Evolutionary conservation across 805 yeast genomes (phyloP), one percentile per base, ranked within the genome.

Genomic region (Candida yuanshanica): DNA sequence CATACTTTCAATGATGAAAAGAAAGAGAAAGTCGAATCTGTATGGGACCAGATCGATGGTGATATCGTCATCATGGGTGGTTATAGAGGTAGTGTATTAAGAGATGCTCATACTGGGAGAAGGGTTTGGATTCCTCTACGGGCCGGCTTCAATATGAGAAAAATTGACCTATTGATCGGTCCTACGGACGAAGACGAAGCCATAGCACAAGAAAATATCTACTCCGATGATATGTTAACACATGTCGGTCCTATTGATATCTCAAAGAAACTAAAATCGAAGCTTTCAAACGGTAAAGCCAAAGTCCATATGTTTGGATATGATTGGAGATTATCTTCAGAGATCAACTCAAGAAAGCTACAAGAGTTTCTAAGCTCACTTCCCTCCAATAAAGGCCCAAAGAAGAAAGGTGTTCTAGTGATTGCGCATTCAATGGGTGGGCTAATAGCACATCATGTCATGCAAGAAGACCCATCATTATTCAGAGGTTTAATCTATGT

Each of bases 351-450:
- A 11, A 56, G 63, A 7, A 70, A 78, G 46, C 64, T 90, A n/a
- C 63, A 62, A 25, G 60, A 69, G n/a, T 69, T 68, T 37, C 58
- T 86, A 13, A 51, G 52, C 16, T 54, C 66, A 6, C 63, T 87
- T 21, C 57, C 64, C 17, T 37, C 53, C n/a, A 68, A 74, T 35
- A 58, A 66, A 10, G 53, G 20, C 52, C 55, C 42, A 53, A 74
- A 74, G 0, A 77, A 77, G 14, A 73, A 74, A 45, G 88, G 85
- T 11, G 72, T 81, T 0, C 63, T 82, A 20, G 77, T 90, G 1
- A 77, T 90, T 39, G 93, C 93, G 0, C 97, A 90, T 59, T 88
- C 96, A 0, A 89, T 90, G 96, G 97, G 97, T 39, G 97, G 97
- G 0, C 57, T 90, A 25, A 73, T 90, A 7, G 79, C 95, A 0